phyloP scores from a whole-genome alignment of 306 rosid species.

The Castanospermum australe region DNA sequence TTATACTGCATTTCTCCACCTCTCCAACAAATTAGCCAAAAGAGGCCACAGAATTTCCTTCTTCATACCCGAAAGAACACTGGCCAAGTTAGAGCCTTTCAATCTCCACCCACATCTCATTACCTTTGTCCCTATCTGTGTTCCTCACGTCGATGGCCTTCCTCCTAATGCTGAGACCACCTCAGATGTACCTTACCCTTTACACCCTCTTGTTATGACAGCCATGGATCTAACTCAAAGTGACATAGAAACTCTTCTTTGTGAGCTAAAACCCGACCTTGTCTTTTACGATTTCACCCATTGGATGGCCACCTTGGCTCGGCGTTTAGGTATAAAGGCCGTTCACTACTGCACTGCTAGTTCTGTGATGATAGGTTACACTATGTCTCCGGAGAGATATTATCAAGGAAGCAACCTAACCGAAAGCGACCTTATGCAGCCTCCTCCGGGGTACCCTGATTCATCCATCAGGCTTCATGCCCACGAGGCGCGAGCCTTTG shows the following conservation, averaged over 20 bases:
- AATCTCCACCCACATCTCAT: slow-evolving; percentile 31
- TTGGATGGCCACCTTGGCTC: slow-evolving; percentile 32
- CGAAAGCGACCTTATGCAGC: slow-evolving; percentile 18
- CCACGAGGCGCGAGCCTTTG: slow-evolving; percentile 23
- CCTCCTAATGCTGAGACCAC: slow-evolving; percentile 38
- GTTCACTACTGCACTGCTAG: slow-evolving; percentile 27
- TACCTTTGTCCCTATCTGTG: slow-evolving; percentile 22
- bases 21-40: slow-evolving; percentile 33
- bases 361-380: slow-evolving; percentile 15
- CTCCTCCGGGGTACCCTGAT: slow-evolving; percentile 40
- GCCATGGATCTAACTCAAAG: slow-evolving; percentile 36
- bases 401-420: neutral
- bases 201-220: slow-evolving; percentile 24
- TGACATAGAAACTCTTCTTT: slow-evolving; percentile 12
- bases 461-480: slow-evolving; percentile 22
- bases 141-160: slow-evolving; percentile 39
- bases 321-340: slow-evolving; percentile 21
- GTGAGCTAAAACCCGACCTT: slow-evolving; percentile 34
- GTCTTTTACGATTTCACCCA: slow-evolving; percentile 40
- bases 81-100: slow-evolving; percentile 18
- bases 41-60: slow-evolving; percentile 37
- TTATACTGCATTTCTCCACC: slow-evolving; percentile 29
- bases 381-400: neutral
- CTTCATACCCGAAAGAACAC: slow-evolving; percentile 19
- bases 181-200: slow-evolving; percentile 30